A percentile compares a stretch with the other conserved stretches of the same genome.
Conservation (phyloP, 306 rosid species). For the Malus domestica region DNA sequence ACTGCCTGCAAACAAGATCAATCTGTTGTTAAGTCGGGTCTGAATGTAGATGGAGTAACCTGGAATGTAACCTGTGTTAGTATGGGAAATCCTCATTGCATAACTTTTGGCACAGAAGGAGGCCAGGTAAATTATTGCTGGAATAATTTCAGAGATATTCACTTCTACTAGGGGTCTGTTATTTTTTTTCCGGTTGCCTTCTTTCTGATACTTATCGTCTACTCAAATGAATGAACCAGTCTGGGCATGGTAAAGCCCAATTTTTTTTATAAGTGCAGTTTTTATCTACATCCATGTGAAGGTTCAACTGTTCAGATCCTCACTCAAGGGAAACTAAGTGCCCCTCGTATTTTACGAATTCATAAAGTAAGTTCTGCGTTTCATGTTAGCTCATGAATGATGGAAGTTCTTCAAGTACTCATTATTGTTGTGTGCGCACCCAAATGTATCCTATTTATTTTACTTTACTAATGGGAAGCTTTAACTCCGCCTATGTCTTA, state of each 20-base stretch:
- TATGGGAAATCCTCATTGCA: slow-evolving; percentile 96
- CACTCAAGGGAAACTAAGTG: too few relatives aligned
- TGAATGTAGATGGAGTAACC: slow-evolving; percentile 63
- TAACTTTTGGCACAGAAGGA: slow-evolving; percentile 56
- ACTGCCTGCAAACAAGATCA: slow-evolving; percentile 51
- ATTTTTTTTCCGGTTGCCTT: neutral
- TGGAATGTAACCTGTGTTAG: slow-evolving; percentile 96
- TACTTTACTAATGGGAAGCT: too few relatives aligned
- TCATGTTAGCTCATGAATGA: too few relatives aligned
- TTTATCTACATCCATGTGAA: too few relatives aligned
- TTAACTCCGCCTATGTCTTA: too few relatives aligned
- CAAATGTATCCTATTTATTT: too few relatives aligned
- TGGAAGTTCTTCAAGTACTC: too few relatives aligned
- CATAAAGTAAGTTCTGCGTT: too few relatives aligned
- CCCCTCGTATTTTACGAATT: too few relatives aligned
- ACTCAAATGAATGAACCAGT: neutral
- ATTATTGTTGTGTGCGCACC: too few relatives aligned
- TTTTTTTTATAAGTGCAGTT: too few relatives aligned
- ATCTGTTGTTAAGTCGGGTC: slow-evolving; percentile 54
- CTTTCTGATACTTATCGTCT: neutral
- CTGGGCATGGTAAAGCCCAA: neutral
- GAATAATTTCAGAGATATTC: neutral
- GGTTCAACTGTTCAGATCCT: too few relatives aligned
- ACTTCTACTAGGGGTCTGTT: neutral
- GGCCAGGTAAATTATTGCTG: slow-evolving; percentile 42